Evolutionary conservation across 2,329 filamentous ascomycete species (phyloP).

Genomic region (Fusarium sp.): DNA sequence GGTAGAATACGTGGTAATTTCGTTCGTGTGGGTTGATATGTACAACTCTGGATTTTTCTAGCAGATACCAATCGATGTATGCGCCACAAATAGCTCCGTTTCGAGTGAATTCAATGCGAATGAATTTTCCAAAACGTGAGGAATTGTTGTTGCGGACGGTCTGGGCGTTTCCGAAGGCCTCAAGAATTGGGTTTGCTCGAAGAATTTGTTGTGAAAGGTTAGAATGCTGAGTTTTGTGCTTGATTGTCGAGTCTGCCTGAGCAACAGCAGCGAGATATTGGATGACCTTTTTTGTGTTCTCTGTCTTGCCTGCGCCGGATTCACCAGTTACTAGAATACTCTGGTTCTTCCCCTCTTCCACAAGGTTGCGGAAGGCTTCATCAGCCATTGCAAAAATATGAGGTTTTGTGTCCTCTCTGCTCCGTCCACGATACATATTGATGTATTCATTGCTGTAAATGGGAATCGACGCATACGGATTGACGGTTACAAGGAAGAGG

Average conservation of each 20-base stretch:
- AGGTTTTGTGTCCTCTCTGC: conserved; percentile 91
- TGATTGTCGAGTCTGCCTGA: conserved; percentile 77
- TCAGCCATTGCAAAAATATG: conserved; percentile 99
- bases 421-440: conserved; percentile 96
- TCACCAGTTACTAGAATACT: conserved; percentile 98
- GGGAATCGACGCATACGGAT: conserved; percentile 92
- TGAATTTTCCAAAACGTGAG: conserved; percentile 98
- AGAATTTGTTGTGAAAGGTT: conserved; percentile 97
- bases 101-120: conserved; percentile 92
- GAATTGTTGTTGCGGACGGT: conserved; percentile 99
- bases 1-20: conserved; percentile 98
- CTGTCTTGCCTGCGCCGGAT: conserved; percentile 97
- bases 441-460: conserved; percentile 98
- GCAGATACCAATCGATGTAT: conserved; percentile 97
- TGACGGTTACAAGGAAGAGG: conserved; percentile 95
- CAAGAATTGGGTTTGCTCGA: conserved; percentile 94
- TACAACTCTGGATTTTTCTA: conserved; percentile 98
- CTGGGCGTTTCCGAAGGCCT: conserved; percentile 98
- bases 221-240: conserved; percentile 73
- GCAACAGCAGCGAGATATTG: conserved; percentile 97
- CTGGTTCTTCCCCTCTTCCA: conserved; percentile 95
- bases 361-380: conserved; percentile 92
- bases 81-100: conserved; percentile 92
- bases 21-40: conserved; percentile 87
- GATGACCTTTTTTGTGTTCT: conserved; percentile 99